phyloP scores from a whole-genome alignment of 768 basidiomycete genomes.

The Lenzites betulinus region DNA sequence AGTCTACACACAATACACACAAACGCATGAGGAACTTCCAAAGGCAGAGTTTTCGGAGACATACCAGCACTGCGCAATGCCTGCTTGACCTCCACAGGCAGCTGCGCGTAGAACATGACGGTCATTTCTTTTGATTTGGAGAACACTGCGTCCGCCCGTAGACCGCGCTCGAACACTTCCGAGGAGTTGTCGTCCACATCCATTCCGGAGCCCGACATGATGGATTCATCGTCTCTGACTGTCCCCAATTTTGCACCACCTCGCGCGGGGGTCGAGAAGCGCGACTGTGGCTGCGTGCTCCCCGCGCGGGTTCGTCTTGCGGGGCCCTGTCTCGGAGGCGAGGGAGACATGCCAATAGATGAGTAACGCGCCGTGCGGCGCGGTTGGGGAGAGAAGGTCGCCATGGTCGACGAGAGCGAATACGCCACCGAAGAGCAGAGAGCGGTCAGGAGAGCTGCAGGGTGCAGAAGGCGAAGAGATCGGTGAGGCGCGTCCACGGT shows the following conservation, averaged over 20 bases:
- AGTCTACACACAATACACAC: slow-evolving; percentile 46
- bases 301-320: slow-evolving; percentile 31
- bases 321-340: slow-evolving; percentile 28
- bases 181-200: slow-evolving; percentile 60
- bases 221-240: slow-evolving; percentile 43
- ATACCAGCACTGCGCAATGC: slow-evolving; percentile 63
- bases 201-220: slow-evolving; percentile 43
- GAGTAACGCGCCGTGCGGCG: slow-evolving; percentile 52
- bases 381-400: slow-evolving; percentile 63
- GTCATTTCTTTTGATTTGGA: slow-evolving; percentile 74
- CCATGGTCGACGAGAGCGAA: slow-evolving; percentile 39
- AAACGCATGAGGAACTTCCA: no score
- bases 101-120: slow-evolving; percentile 64
- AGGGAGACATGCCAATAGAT: slow-evolving; percentile 28
- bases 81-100: slow-evolving; percentile 77
- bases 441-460: background rate
- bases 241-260: slow-evolving; percentile 21
- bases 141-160: slow-evolving; percentile 46
- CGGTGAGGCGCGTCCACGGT: slow-evolving; percentile 21
- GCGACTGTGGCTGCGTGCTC: slow-evolving; percentile 39
- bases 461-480: background rate
- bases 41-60: no score
- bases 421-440: slow-evolving; percentile 6
- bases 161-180: slow-evolving; percentile 41
- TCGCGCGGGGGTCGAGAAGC: slow-evolving; percentile 43